Evolutionary conservation across 2,329 filamentous ascomycete genomes (phyloP).

Genomic region (Leptographium wingfieldii): DNA sequence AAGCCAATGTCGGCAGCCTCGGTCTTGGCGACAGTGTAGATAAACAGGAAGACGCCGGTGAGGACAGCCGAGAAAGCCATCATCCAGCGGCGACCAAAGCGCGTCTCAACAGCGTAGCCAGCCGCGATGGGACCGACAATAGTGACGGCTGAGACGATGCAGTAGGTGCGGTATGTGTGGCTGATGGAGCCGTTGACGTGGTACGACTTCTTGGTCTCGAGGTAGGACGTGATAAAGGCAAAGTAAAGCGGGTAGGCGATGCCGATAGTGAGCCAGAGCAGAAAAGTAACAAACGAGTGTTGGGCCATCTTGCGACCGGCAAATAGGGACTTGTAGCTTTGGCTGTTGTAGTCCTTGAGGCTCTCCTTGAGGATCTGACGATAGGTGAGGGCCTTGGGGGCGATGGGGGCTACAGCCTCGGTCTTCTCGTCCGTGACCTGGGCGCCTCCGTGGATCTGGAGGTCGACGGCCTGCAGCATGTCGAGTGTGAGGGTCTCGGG

Average conservation of each 20-base stretch:
- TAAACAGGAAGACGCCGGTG: slow-evolving; percentile 62
- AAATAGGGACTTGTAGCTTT: slow-evolving; percentile 21
- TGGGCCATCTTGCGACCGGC: slow-evolving; percentile 19
- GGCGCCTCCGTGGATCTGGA: background rate
- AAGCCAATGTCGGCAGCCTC: slow-evolving; percentile 56
- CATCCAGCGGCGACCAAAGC: slow-evolving; percentile 60
- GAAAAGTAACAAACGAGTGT: slow-evolving; percentile 24
- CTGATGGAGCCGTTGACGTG: slow-evolving; percentile 58
- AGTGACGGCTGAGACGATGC: slow-evolving; percentile 7
- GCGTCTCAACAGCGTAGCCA: slow-evolving; percentile 53
- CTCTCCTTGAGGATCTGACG: slow-evolving; percentile 12
- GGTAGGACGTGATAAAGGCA: slow-evolving; percentile 32
- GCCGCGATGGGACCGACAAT: slow-evolving; percentile 48
- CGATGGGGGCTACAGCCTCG: background rate
- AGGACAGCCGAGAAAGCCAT: slow-evolving; percentile 50
- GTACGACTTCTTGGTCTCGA: slow-evolving; percentile 29
- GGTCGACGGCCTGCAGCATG: slow-evolving; percentile 20
- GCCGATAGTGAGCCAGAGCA: slow-evolving; percentile 32
- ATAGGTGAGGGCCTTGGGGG: background rate
- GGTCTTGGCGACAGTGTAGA: slow-evolving; percentile 51
- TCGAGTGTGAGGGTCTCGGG: slow-evolving; percentile 23
- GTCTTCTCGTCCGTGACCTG: background rate
- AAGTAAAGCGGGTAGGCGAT: slow-evolving; percentile 34
- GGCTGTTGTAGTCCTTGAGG: slow-evolving; percentile 15
- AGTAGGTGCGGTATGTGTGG: slow-evolving; percentile 55